phyloP scores from a whole-genome alignment of 1,139 yeast genomes.

The Candida anutae region DNA sequence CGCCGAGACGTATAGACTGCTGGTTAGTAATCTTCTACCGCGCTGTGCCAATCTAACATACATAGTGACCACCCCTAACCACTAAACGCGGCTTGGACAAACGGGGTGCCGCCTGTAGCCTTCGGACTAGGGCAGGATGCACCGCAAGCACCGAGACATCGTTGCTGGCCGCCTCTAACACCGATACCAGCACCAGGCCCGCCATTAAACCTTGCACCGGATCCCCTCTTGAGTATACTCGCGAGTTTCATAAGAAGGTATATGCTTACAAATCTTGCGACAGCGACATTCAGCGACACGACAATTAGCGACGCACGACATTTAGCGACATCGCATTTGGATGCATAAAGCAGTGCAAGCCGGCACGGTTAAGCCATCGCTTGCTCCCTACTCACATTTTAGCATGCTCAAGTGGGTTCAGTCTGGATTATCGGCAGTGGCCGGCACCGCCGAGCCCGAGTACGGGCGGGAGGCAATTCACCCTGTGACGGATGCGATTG shows the following conservation, averaged over 20 bases:
- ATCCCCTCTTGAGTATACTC: no score
- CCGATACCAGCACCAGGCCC: conserved; percentile 4
- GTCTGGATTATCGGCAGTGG: conserved; percentile 84
- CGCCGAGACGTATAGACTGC: conserved; percentile 24
- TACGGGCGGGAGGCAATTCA: conserved; percentile 90
- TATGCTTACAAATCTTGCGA: no score
- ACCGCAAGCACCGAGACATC: conserved; percentile 5
- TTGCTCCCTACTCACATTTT: no score
- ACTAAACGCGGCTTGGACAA: conserved; percentile 22
- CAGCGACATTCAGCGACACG: no score
- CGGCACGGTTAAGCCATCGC: no score
- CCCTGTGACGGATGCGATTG: conserved; percentile 60
- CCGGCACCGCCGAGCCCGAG: conserved; percentile 96
- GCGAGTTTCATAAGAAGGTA: no score
- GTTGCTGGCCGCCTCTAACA: not conserved
- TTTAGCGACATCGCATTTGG: no score
- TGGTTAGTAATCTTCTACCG: conserved; percentile 5
- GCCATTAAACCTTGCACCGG: no score
- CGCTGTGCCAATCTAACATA: no score
- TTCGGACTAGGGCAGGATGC: conserved; percentile 1
- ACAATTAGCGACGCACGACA: no score
- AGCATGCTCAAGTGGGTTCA: conserved; percentile 78
- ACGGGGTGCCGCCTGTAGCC: conserved; percentile 2
- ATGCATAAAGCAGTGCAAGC: no score
- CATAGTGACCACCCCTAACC: conserved; percentile 29